A percentile compares a stretch with the other conserved stretches of the same genome.
Conservation (phyloP, 2,329 filamentous ascomycete species). For the Aspergillus sojae region DNA sequence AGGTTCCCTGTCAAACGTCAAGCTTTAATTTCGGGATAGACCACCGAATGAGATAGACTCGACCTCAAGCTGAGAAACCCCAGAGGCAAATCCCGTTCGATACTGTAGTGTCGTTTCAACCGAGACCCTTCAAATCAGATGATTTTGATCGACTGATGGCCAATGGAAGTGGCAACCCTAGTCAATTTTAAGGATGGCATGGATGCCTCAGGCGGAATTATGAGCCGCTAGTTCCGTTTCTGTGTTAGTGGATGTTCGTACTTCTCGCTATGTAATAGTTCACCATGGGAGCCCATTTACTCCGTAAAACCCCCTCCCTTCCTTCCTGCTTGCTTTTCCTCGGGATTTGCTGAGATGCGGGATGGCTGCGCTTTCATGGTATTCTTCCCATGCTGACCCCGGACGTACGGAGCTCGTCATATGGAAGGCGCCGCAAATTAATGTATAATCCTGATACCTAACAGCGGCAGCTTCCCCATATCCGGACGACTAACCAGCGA, state of each 20-base stretch:
- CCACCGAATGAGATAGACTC: background rate
- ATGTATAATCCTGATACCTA: background rate
- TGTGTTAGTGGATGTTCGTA: too few species aligned
- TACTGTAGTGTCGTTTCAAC: background rate
- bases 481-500: background rate
- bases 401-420: background rate
- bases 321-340: background rate
- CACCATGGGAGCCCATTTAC: too few species aligned
- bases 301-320: too few species aligned
- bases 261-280: too few species aligned
- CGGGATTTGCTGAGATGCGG: slow-evolving; percentile 1
- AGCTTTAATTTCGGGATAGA: background rate
- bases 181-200: background rate
- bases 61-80: too few species aligned
- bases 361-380: background rate
- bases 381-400: background rate
- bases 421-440: background rate
- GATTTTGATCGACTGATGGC: background rate
- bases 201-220: background rate
- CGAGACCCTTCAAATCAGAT: background rate
- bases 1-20: background rate
- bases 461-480: background rate
- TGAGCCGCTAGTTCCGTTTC: background rate
- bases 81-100: background rate
- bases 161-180: background rate